Evolutionary conservation across 2,329 filamentous ascomycete species (phyloP).

Genomic region (Torrubiella hemipterigena): DNA sequence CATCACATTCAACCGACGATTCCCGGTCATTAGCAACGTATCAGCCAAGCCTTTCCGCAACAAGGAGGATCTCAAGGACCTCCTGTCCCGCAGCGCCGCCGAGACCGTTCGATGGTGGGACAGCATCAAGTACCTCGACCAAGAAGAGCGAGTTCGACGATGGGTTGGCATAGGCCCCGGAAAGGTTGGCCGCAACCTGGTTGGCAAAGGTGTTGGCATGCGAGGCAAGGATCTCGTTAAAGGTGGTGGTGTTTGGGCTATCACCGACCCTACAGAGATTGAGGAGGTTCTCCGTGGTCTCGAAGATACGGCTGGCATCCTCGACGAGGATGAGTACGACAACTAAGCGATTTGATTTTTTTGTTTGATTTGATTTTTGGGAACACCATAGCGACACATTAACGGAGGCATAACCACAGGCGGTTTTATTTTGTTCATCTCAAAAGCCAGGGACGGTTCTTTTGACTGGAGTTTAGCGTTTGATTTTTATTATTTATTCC

Average conservation of each 20-base stretch:
- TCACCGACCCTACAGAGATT: conserved; percentile 67
- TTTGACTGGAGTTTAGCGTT: too few species aligned
- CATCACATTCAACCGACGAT: conserved; percentile 59
- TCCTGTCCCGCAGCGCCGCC: conserved; percentile 71
- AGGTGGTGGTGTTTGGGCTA: conserved; percentile 86
- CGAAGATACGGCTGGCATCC: conserved; percentile 47
- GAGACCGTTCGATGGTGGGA: conserved; percentile 95
- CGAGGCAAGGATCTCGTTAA: conserved; percentile 65
- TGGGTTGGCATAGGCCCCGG: conserved; percentile 92
- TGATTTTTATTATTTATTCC: too few species aligned
- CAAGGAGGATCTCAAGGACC: conserved; percentile 62
- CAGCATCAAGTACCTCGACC: conserved; percentile 78
- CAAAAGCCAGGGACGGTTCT: too few species aligned
- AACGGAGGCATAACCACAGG: too few species aligned
- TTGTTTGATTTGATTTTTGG: conserved; percentile 1
- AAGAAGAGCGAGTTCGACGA: conserved; percentile 65
- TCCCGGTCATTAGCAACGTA: conserved; percentile 81
- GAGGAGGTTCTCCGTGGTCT: conserved; percentile 55
- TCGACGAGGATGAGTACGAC: conserved; percentile 33
- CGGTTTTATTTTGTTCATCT: too few species aligned
- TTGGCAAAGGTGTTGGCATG: conserved; percentile 92
- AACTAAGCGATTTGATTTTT: conserved; percentile 2
- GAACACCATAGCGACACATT: too few species aligned
- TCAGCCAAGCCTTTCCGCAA: conserved; percentile 66
- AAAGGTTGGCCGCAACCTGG: conserved; percentile 84